Conservation (phyloP, 2,329 filamentous ascomycete species). For the Tolypocladium tundrense region DNA sequence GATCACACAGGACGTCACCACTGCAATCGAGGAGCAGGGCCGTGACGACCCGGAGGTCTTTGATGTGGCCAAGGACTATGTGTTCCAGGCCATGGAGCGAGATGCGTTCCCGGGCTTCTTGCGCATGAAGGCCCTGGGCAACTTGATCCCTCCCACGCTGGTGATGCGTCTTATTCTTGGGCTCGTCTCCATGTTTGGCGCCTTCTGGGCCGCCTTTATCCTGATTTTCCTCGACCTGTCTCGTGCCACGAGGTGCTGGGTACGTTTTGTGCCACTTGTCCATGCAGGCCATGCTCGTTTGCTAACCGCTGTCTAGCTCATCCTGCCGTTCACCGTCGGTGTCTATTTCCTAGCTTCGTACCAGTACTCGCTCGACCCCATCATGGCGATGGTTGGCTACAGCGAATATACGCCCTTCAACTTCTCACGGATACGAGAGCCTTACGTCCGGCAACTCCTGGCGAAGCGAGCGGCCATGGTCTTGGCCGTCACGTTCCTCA, state of each 20-base stretch:
- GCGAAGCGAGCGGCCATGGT: conserved; percentile 77
- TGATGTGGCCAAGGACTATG: conserved; percentile 95
- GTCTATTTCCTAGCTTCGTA: conserved; percentile 85
- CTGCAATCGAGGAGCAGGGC: conserved; percentile 79
- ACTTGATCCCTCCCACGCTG: conserved; percentile 84
- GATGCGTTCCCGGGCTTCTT: conserved; percentile 98
- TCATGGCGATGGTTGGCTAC: conserved; percentile 77
- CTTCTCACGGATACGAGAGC: conserved; percentile 79
- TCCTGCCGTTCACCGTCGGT: conserved; percentile 84
- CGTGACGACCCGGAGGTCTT: conserved; percentile 96
- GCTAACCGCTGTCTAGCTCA: conserved; percentile 33
- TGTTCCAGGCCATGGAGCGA: conserved; percentile 98
- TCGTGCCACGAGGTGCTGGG: conserved; percentile 70
- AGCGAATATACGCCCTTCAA: conserved; percentile 96
- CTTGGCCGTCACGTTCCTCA: conserved; percentile 60
- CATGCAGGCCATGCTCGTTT: conserved; percentile 4
- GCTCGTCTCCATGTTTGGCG: conserved; percentile 73
- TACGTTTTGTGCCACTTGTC: conserved; percentile 35
- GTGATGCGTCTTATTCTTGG: conserved; percentile 79
- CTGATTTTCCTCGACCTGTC: conserved; percentile 82
- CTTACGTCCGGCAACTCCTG: conserved; percentile 79
- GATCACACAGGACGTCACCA: conserved; percentile 77
- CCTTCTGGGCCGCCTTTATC: conserved; percentile 87
- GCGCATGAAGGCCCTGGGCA: conserved; percentile 88
- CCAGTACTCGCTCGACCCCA: conserved; percentile 89